phyloP scores from a whole-genome alignment of 805 yeast genomes.

The Kregervanrija pseudodelftensis region DNA sequence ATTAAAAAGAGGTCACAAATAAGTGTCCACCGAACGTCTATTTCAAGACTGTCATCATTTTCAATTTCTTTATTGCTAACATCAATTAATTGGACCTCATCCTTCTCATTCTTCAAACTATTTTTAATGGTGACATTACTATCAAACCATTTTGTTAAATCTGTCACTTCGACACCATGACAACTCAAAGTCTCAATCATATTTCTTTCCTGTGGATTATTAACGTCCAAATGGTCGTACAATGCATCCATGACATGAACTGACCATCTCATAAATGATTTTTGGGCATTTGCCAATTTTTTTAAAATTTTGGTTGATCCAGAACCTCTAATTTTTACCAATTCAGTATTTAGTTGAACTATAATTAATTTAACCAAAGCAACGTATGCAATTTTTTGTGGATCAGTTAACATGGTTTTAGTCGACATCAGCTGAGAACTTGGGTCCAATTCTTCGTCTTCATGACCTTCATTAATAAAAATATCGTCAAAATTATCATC shows the following conservation, averaged over 20 bases:
- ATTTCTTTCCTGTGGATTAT: constrained; percentile 56
- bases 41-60: constrained; percentile 32
- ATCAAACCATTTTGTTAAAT: constrained; percentile 57
- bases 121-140: constrained; percentile 37
- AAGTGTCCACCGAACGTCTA: constrained; percentile 89
- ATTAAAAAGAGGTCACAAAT: constrained; percentile 84
- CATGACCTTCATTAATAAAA: constrained; percentile 15
- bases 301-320: constrained; percentile 49
- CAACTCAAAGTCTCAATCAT: constrained; percentile 84
- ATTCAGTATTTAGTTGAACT: constrained; percentile 74
- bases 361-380: constrained; percentile 73
- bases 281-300: constrained; percentile 59
- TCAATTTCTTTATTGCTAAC: constrained; percentile 25
- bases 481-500: constrained; percentile 21
- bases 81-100: constrained; percentile 13
- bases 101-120: constrained; percentile 31
- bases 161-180: constrained; percentile 74
- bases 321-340: constrained; percentile 54
- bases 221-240: constrained; percentile 74
- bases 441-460: constrained; percentile 37
- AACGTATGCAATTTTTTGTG: constrained; percentile 86
- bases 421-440: constrained; percentile 72
- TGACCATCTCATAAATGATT: constrained; percentile 81
- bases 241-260: constrained; percentile 60
- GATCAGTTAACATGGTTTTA: constrained; percentile 68